Percentiles rank a stretch among this genome's conserved stretches.
Conservation (phyloP, 768 basidiomycete genomes). For the Tricholoma bakamatsutake region DNA sequence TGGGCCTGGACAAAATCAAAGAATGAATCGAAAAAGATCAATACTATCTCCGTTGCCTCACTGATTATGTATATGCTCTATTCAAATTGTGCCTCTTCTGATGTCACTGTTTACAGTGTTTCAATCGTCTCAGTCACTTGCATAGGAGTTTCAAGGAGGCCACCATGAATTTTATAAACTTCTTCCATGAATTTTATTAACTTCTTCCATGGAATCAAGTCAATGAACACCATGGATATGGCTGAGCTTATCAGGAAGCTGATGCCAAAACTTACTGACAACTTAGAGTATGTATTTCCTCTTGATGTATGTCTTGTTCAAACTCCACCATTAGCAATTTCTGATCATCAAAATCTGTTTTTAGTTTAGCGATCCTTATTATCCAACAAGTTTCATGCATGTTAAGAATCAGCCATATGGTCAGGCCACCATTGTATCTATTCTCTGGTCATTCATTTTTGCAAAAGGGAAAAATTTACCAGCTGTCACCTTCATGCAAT, state of each 20-base stretch:
- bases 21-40: no score
- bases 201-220: background rate
- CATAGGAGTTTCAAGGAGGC: no score
- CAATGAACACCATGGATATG: background rate
- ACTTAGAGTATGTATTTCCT: background rate
- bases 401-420: no score
- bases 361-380: no score
- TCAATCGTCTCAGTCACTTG: background rate
- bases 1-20: background rate
- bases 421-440: no score
- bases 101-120: background rate
- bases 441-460: no score
- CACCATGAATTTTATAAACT: no score
- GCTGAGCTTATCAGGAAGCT: no score
- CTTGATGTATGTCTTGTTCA: background rate
- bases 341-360: background rate
- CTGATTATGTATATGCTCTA: background rate
- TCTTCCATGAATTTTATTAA: background rate
- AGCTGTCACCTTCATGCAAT: no score
- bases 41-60: background rate
- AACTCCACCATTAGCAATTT: background rate
- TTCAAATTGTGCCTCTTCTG: background rate
- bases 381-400: no score
- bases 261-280: background rate
- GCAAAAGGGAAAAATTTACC: no score